A percentile compares a stretch with the other conserved stretches of the same genome.
These are phyloP conservation scores for Cyberlindnera xylosilytica DNA, from an alignment of 805 yeast genomes.

Conservation along the genomic window DNA sequence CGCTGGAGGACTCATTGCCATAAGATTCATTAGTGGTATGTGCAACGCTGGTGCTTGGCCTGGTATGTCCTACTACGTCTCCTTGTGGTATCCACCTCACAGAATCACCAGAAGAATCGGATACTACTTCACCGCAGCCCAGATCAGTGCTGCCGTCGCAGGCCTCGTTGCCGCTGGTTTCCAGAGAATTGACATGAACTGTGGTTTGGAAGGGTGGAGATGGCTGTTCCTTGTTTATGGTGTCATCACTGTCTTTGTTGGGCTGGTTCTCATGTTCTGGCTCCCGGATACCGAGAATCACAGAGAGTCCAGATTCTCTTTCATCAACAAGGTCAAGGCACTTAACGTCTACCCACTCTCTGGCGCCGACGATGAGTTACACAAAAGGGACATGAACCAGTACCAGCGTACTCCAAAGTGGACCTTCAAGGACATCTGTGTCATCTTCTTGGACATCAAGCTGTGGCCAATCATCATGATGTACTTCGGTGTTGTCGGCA, in stretches of 20 bases:
- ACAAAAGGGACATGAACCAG: constrained; percentile 54
- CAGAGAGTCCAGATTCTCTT: constrained; percentile 12
- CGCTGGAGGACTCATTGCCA: constrained; percentile 61
- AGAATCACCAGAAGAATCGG: constrained; percentile 79
- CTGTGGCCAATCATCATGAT: constrained; percentile 80
- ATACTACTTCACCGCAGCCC: constrained; percentile 89
- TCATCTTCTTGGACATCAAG: constrained; percentile 57
- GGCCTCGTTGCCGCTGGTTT: constrained; percentile 87
- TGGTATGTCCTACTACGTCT: constrained; percentile 78
- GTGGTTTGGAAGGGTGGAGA: constrained; percentile 79
- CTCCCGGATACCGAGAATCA: constrained; percentile 55
- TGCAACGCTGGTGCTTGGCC: constrained; percentile 92
- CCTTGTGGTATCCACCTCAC: constrained; percentile 82
- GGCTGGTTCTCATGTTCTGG: constrained; percentile 73
- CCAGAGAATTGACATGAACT: constrained; percentile 71
- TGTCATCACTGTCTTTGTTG: constrained; percentile 58
- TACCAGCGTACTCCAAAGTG: constrained; percentile 49
- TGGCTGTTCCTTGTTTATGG: constrained; percentile 86
- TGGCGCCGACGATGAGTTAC: constrained; percentile 50
- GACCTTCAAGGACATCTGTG: constrained; percentile 56
- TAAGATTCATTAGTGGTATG: constrained; percentile 68
- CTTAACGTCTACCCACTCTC: constrained; percentile 44
- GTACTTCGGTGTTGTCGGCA: constrained; percentile 92
- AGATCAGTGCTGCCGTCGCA: constrained; percentile 84
- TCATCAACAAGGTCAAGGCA: constrained; percentile 17